Percentiles rank a stretch among this genome's conserved stretches.
These are phyloP conservation scores for Arctostaphylos glauca DNA, from an alignment of 148 eudicot genomes.

Conservation along the genomic window DNA sequence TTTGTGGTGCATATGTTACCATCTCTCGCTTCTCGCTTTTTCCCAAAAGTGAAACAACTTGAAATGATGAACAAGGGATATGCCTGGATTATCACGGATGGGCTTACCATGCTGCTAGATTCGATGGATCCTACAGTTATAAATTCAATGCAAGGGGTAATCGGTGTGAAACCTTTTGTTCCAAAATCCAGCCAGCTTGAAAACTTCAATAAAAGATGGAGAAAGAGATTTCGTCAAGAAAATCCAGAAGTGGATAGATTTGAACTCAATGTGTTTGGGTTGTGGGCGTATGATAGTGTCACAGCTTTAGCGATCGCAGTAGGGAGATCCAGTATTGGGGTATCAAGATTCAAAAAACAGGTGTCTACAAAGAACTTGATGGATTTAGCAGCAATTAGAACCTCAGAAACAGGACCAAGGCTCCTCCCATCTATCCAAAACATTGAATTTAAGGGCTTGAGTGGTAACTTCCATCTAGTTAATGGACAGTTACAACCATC, in stretches of 20 bases:
- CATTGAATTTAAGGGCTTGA: constrained; percentile 41
- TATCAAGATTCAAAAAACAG: constrained; percentile 22
- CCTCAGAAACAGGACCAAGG: constrained; percentile 43
- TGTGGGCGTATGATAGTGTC: constrained; percentile 64
- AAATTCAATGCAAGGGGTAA: background rate
- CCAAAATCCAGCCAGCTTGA: constrained; percentile 30
- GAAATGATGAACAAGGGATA: constrained; percentile 69
- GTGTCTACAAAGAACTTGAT: constrained; percentile 4
- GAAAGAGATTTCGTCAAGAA: constrained; percentile 29
- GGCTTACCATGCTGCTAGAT: constrained; percentile 38
- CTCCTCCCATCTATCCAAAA: constrained; percentile 33
- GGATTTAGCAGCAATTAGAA: constrained; percentile 40
- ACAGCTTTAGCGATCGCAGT: constrained; percentile 52
- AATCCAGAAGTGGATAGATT: constrained; percentile 33
- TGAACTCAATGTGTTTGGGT: constrained; percentile 34
- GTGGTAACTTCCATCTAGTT: constrained; percentile 46
- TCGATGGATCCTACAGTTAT: constrained; percentile 24
- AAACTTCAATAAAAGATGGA: constrained; percentile 42
- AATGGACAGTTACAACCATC: constrained; percentile 45
- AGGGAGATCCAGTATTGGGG: constrained; percentile 25
- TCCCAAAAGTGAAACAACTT: constrained; percentile 18
- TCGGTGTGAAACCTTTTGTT: constrained; percentile 53
- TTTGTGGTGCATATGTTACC: constrained; percentile 64
- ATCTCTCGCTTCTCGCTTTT: constrained; percentile 42
- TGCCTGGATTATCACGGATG: constrained; percentile 66